phyloP scores from a whole-genome alignment of 2,329 filamentous ascomycete species.

The Colletotrichum musae region DNA sequence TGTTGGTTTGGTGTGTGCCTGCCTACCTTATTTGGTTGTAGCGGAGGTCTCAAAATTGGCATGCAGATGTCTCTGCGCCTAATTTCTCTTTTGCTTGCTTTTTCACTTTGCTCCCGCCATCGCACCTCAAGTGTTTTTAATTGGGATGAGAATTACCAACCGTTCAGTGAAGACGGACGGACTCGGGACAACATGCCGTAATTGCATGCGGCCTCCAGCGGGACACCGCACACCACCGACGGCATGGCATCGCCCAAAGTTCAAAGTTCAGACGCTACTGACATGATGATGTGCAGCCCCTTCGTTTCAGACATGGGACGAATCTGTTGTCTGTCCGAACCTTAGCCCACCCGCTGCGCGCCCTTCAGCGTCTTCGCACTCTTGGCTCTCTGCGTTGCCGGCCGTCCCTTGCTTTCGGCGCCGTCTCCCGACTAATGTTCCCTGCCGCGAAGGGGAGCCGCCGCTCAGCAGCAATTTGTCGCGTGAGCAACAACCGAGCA shows the following conservation, averaged over 20 bases:
- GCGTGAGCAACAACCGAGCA: slow-evolving; percentile 30
- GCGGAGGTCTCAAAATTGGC: slow-evolving; percentile 1
- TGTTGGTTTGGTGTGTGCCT: slow-evolving; percentile 1
- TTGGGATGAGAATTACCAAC: no score
- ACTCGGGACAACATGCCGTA: background rate
- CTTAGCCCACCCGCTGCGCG: slow-evolving; percentile 14
- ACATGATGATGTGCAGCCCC: slow-evolving; percentile 40
- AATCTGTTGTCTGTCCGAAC: slow-evolving; percentile 29
- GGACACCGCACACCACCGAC: slow-evolving; percentile 4
- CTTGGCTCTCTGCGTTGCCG: slow-evolving; percentile 6
- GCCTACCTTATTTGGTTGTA: no score
- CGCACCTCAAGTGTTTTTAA: no score
- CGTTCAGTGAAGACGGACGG: background rate
- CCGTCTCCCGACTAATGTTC: slow-evolving; percentile 24
- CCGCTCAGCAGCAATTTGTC: slow-evolving; percentile 23
- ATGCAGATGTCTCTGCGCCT: slow-evolving; percentile 22
- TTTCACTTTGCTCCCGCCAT: background rate
- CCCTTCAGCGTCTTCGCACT: background rate
- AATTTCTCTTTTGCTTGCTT: background rate
- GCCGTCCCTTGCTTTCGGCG: slow-evolving; percentile 2
- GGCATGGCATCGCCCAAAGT: slow-evolving; percentile 22
- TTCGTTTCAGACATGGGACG: slow-evolving; percentile 38
- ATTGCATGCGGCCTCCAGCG: background rate
- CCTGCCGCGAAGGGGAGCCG: slow-evolving; percentile 9
- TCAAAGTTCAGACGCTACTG: slow-evolving; percentile 38